A percentile compares a stretch with the other conserved stretches of the same genome.
Evolutionary conservation across 148 eudicot species (phyloP).

Genomic region (Rhododendron vialii): DNA sequence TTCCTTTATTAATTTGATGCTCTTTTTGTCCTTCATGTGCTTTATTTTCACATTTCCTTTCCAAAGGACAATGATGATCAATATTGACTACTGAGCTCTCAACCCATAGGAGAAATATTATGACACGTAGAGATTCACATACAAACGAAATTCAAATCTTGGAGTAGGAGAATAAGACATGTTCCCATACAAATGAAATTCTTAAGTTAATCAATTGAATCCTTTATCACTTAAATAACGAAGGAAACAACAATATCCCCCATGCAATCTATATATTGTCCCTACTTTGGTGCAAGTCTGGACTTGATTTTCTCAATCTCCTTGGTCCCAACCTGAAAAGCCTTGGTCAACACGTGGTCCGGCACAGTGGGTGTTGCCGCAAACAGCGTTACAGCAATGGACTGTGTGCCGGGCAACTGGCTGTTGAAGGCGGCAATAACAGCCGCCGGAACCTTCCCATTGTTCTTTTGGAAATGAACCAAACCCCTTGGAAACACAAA

Average conservation of each 20-base stretch:
- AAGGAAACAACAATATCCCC: not conserved
- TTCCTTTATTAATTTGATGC: not conserved
- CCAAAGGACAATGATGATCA: not conserved
- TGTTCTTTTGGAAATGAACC: constrained; percentile 29
- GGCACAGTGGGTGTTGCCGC: constrained; percentile 29
- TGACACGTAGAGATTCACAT: not conserved
- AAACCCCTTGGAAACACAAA: constrained; percentile 21
- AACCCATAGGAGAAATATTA: not conserved
- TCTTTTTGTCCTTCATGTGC: not conserved
- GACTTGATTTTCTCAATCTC: constrained; percentile 19
- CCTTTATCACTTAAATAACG: not conserved
- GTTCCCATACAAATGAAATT: not conserved
- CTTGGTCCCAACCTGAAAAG: constrained; percentile 22
- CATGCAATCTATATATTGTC: not conserved
- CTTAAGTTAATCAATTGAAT: not conserved
- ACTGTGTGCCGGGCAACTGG: constrained; percentile 36
- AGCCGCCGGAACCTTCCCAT: constrained; percentile 5
- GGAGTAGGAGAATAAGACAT: not conserved
- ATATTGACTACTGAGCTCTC: not conserved
- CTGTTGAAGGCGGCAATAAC: constrained; percentile 24
- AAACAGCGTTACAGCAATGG: constrained; percentile 25
- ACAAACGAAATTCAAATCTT: not conserved
- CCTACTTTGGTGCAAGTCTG: constrained; percentile 10
- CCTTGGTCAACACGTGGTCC: constrained; percentile 27
- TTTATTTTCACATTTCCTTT: not conserved